These are phyloP conservation scores for Pleurotus cornucopiae DNA, from an alignment of 768 basidiomycete genomes.

Conservation along the genomic window DNA sequence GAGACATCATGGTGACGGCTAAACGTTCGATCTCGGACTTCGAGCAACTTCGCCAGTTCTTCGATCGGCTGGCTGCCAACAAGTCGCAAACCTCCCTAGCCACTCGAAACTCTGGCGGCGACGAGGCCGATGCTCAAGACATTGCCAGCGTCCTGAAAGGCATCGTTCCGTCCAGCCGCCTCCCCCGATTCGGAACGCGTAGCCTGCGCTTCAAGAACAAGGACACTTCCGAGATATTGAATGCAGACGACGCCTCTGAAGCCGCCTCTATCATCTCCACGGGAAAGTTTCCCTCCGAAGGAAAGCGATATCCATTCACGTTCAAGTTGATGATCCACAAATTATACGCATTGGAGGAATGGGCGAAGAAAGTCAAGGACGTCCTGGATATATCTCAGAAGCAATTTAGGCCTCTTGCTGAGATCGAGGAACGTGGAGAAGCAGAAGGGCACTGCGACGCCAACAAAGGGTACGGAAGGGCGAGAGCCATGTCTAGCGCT, in stretches of 20 bases:
- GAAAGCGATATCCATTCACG: conserved; percentile 50
- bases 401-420: conserved; percentile 51
- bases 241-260: conserved; percentile 16
- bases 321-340: conserved; percentile 68
- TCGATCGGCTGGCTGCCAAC: conserved; percentile 48
- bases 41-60: conserved; percentile 48
- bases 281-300: conserved; percentile 36
- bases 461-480: conserved; percentile 15
- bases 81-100: conserved; percentile 27
- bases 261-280: conserved; percentile 22
- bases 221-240: no score
- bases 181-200: conserved; percentile 21
- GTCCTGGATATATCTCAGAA: conserved; percentile 49
- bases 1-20: neutral
- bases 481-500: conserved; percentile 22
- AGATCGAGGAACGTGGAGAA: conserved; percentile 23
- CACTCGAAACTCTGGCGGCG: conserved; percentile 17
- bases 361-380: conserved; percentile 50
- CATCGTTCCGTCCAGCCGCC: conserved; percentile 18
- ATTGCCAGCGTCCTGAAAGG: conserved; percentile 31
- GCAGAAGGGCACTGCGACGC: conserved; percentile 7
- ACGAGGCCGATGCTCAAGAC: conserved; percentile 28
- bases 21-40: conserved; percentile 37
- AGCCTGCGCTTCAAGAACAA: neutral
- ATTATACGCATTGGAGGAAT: conserved; percentile 58